Percentiles rank a stretch among this genome's conserved stretches.
These are phyloP conservation scores for Microsporum canis DNA, from an alignment of 2,329 filamentous ascomycete genomes.

Conservation along the genomic window DNA sequence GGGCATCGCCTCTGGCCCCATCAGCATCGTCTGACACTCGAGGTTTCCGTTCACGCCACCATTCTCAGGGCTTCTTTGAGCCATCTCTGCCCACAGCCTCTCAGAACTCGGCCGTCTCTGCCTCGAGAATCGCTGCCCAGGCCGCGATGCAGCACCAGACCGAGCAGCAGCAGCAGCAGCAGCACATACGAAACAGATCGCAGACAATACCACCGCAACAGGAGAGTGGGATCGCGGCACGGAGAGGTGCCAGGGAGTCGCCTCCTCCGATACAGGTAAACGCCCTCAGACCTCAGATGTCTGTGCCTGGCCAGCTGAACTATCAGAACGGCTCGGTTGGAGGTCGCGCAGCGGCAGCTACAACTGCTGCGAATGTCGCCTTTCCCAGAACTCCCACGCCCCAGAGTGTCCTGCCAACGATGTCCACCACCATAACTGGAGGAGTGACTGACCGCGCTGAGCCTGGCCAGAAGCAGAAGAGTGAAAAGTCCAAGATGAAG, in stretches of 20 bases:
- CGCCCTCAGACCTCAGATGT: slow-evolving; percentile 14
- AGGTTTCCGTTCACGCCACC: slow-evolving; percentile 38
- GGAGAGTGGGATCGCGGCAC: slow-evolving; percentile 23
- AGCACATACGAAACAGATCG: slow-evolving; percentile 43
- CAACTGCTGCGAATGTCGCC: slow-evolving; percentile 51
- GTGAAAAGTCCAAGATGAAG: slow-evolving; percentile 56
- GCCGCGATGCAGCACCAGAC: slow-evolving; percentile 50
- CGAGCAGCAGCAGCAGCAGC: slow-evolving; percentile 9
- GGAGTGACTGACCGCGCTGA: slow-evolving; percentile 12
- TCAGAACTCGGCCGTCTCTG: slow-evolving; percentile 35
- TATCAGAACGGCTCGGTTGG: slow-evolving; percentile 44
- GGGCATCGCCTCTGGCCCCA: slow-evolving; percentile 27
- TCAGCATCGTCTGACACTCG: slow-evolving; percentile 23
- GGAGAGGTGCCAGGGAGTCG: slow-evolving; percentile 27
- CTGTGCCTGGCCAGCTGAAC: slow-evolving; percentile 14
- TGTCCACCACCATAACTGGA: not conserved
- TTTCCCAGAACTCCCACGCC: slow-evolving; percentile 41
- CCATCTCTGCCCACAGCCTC: slow-evolving; percentile 49
- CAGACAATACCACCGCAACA: slow-evolving; percentile 38
- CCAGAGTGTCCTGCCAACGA: not conserved
- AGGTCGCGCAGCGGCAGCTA: slow-evolving; percentile 44
- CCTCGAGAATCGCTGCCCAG: slow-evolving; percentile 55
- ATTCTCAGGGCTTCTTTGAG: slow-evolving; percentile 59
- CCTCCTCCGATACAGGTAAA: slow-evolving; percentile 22
- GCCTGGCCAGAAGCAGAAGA: slow-evolving; percentile 36